These are phyloP conservation scores for Nigrospora osmanthi DNA, from an alignment of 2,329 filamentous ascomycete species.

Conservation along the genomic window DNA sequence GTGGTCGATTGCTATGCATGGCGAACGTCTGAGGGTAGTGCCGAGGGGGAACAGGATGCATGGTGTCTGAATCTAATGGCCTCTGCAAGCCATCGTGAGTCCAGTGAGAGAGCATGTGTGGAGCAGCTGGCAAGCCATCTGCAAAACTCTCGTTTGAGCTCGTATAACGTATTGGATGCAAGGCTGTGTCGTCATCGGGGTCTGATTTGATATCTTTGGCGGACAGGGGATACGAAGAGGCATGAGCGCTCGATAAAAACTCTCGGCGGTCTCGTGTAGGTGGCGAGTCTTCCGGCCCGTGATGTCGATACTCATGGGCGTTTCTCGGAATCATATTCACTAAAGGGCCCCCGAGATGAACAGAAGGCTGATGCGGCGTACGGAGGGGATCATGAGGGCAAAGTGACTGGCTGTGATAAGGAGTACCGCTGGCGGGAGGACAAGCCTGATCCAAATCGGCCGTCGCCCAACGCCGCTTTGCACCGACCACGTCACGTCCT, in stretches of 20 bases:
- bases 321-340: too few species aligned
- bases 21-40: constrained; percentile 35
- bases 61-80: constrained; percentile 44
- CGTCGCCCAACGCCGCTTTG: too few species aligned
- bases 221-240: constrained; percentile 32
- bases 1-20: constrained; percentile 16
- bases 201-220: constrained; percentile 51
- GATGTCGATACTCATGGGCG: too few species aligned
- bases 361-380: too few species aligned
- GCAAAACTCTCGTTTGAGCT: constrained; percentile 38
- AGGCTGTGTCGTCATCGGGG: constrained; percentile 33
- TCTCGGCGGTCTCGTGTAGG: constrained; percentile 26
- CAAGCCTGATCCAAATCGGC: too few species aligned
- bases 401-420: too few species aligned
- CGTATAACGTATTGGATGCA: constrained; percentile 38
- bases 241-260: constrained; percentile 36
- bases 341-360: too few species aligned
- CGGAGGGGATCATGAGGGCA: too few species aligned
- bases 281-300: too few species aligned
- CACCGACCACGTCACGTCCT: too few species aligned
- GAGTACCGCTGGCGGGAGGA: too few species aligned
- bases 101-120: constrained; percentile 25
- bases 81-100: constrained; percentile 36
- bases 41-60: too few species aligned
- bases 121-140: constrained; percentile 25